Percentiles rank a stretch among this genome's conserved stretches.
Conservation (phyloP, 2,329 filamentous ascomycete genomes). For the Fusarium subglutinans region DNA sequence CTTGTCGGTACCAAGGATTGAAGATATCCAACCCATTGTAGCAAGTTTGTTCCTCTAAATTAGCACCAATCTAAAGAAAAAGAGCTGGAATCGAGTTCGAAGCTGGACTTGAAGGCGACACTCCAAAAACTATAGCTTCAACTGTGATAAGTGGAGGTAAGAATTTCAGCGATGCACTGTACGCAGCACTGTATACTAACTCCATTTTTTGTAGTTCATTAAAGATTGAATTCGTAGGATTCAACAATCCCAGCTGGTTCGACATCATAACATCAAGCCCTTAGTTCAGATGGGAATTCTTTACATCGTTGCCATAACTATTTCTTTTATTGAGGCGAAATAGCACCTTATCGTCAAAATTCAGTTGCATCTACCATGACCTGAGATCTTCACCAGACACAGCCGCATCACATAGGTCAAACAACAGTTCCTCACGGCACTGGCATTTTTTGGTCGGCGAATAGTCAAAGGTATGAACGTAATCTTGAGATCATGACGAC, state of each 20-base stretch:
- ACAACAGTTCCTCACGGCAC: constrained; percentile 32
- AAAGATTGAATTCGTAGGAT: neutral
- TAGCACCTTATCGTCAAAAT: neutral
- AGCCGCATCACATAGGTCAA: neutral
- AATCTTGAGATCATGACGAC: constrained; percentile 45
- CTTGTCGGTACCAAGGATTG: constrained; percentile 59
- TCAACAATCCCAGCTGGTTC: neutral
- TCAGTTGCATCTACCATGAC: neutral
- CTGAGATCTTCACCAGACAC: constrained; percentile 1
- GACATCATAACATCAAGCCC: neutral
- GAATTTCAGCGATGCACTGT: constrained; percentile 29
- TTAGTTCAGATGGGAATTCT: neutral
- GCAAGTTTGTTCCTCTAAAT: neutral
- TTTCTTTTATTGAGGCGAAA: neutral
- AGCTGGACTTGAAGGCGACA: constrained; percentile 10
- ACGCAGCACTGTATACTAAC: constrained; percentile 21
- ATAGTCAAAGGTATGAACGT: constrained; percentile 44
- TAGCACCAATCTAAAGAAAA: neutral
- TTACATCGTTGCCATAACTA: constrained; percentile 5
- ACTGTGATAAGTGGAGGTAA: constrained; percentile 32
- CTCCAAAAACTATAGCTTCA: constrained; percentile 34
- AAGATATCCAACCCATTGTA: constrained; percentile 67
- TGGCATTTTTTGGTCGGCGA: constrained; percentile 37
- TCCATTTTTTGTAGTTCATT: neutral
- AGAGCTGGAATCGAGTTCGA: neutral